Conservation (phyloP, 2,329 filamentous ascomycete genomes). For the Calonectria pauciramosa region DNA sequence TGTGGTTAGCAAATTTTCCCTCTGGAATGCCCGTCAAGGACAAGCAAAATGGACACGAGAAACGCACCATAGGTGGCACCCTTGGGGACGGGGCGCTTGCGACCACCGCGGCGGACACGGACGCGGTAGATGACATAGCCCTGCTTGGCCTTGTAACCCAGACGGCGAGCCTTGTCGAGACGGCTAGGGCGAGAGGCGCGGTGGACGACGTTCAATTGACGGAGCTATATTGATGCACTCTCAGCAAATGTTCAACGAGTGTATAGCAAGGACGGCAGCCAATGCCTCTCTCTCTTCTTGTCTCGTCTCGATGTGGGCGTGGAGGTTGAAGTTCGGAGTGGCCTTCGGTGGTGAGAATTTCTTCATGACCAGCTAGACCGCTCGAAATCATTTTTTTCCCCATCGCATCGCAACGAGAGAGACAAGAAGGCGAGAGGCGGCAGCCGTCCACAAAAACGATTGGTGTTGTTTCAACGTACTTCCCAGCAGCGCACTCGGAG, state of each 20-base stretch:
- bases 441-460: slow-evolving; percentile 54
- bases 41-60: background rate
- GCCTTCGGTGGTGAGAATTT: slow-evolving; percentile 30
- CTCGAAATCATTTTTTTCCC: slow-evolving; percentile 16
- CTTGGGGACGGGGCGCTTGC: slow-evolving; percentile 96
- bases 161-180: slow-evolving; percentile 99
- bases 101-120: slow-evolving; percentile 97
- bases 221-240: slow-evolving; percentile 99
- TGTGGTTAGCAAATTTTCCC: slow-evolving; percentile 37
- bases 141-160: slow-evolving; percentile 99
- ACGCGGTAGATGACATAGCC: slow-evolving; percentile 99
- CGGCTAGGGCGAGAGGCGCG: slow-evolving; percentile 97
- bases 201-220: slow-evolving; percentile 99
- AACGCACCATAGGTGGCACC: slow-evolving; percentile 97
- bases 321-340: slow-evolving; percentile 4
- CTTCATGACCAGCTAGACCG: slow-evolving; percentile 24
- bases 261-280: slow-evolving; percentile 77
- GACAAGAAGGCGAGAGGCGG: slow-evolving; percentile 37
- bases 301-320: slow-evolving; percentile 23
- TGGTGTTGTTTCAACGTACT: slow-evolving; percentile 74
- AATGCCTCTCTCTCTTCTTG: slow-evolving; percentile 26
- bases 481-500: slow-evolving; percentile 99
- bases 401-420: slow-evolving; percentile 23
- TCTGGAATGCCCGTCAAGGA: background rate
- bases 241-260: slow-evolving; percentile 99